Base-by-base conservation (phyloP, 352 stramenopile genomes). In the Aphanomyces invadans region DNA sequence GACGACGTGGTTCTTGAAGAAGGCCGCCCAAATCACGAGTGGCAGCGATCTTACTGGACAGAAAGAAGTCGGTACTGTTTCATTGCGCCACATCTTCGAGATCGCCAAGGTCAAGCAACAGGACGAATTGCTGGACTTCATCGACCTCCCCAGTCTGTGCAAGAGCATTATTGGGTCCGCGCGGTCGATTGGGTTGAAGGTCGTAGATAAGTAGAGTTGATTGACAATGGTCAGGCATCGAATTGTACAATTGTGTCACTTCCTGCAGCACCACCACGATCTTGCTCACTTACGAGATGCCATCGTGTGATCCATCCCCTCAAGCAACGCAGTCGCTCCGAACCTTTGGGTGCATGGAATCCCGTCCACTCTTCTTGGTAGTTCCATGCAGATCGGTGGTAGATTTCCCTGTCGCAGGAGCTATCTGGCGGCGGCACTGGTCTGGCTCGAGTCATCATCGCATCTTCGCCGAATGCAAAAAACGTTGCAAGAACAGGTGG, bases 71-170 rank as follows among this genome's bases (percentile, higher is more conserved):
- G 93, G 88, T 51, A 88, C 82, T 38, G 93, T 99, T 33, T 86
- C 87, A 54, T 75, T 97, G 25, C 96, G 98, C 74, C 88, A 96
- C 63, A 92, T 99, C 54, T 99, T 99, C 78, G 92, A 99, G 77
- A 99, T 99, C 77, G 97, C 96, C 36, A 95, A 97, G 76, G 82
- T 99, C 55, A 99, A 99, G 81, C 87, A 98, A 71, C 78, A 89
- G 70, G 95, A 99, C 77, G 80, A 97, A 21, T 84, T 97, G 74
- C 80, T 97, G 54, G 87, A 90, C 75, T 93, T 97, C 77, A 91
- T 97, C 57, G 86, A 95, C 11, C 77, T 98, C 39, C 68, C 88
- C 74, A 89, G 81, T 33, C 87, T 98, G 69, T 97, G 87, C 73
- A 92, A 92, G 77, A 97, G 80, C 68, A 86, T 98, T 33, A 88